Evolutionary conservation across 108 stramenopile genomes (phyloP), one percentile per base, ranked within the genome.

Genomic region (Cyclotella cryptica): DNA sequence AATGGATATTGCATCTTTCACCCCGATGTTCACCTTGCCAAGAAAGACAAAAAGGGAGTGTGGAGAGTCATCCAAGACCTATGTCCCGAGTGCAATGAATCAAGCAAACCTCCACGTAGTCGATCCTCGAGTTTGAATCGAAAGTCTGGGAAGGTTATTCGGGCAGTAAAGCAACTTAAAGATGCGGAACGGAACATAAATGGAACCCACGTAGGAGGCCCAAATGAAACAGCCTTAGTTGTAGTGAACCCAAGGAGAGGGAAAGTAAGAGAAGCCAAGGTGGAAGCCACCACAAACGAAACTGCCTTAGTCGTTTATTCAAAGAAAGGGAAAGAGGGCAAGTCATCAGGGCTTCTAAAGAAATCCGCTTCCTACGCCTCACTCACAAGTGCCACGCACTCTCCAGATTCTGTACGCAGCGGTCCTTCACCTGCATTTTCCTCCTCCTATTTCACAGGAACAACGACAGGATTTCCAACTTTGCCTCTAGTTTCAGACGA

Each of bases 401-500:
- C 61, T 14, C 30, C 61, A 14, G 35, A 35, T 18, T 62, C 61
- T 18, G 61, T 18, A 35, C 11, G 29, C 14, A 62, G 61, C 35
- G 14, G 24, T 40, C 61, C 61, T 7, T 41, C 30, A 15, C 40
- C 40, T 62, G 61, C 61, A 18, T 62, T 62, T 62, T 62, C 61
- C 2, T 39, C 22, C 35, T 11, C 15, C 3, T 62, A 40, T 21
- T 62, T 62, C 61, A 24, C 61, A 35, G 61, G 61, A 40, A 19
- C 17, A 19, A 10, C 40, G 28, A 1, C 12, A 57, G 6, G 19
- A 12, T 62, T 62, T 40, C 61, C 61, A 19, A 26, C 40, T 3
- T 40, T 62, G 61, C 61, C 61, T 15, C 1, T 62, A 40, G 24
- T 5, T 9, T 41, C 61, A 39, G 40, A 62, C 39, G 61, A 62